Evolutionary conservation across 148 eudicot genomes (phyloP).

Genomic region (Arbutus unedo): DNA sequence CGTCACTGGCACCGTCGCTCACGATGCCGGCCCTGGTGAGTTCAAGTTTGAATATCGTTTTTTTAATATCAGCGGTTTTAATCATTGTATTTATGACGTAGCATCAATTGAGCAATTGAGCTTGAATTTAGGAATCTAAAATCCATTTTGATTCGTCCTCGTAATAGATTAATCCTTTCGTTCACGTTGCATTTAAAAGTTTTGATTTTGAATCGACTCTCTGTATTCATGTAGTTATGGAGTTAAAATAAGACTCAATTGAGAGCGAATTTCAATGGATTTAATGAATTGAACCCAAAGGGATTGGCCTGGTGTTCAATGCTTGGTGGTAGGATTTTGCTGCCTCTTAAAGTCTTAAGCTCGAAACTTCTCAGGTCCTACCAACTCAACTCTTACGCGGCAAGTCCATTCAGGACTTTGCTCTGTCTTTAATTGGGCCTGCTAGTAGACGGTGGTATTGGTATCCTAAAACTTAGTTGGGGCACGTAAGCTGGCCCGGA

Average conservation of each 20-base stretch:
- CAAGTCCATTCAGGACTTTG: too few species aligned
- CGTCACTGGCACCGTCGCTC: constrained; percentile 95
- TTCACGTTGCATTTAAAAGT: not conserved
- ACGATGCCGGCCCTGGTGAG: constrained; percentile 91
- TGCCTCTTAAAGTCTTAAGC: too few species aligned
- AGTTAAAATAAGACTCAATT: not conserved
- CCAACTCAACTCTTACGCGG: too few species aligned
- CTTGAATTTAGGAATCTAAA: not conserved
- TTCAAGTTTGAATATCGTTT: not conserved
- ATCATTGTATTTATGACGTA: not conserved
- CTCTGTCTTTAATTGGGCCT: too few species aligned
- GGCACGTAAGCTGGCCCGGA: too few species aligned
- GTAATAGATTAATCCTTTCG: not conserved
- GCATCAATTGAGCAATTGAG: not conserved
- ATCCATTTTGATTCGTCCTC: not conserved
- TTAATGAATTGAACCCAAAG: too few species aligned
- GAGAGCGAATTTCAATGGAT: not conserved
- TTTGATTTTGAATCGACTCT: too few species aligned
- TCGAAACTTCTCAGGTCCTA: too few species aligned
- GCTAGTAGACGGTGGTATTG: too few species aligned
- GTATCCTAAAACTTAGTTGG: too few species aligned
- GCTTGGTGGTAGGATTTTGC: too few species aligned
- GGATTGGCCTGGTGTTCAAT: too few species aligned
- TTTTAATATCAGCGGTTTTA: not conserved
- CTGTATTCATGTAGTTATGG: not conserved